A percentile compares a stretch with the other conserved stretches of the same genome.
Conservation (phyloP, 2,329 filamentous ascomycete genomes). For the Sclerotinia nivalis region DNA sequence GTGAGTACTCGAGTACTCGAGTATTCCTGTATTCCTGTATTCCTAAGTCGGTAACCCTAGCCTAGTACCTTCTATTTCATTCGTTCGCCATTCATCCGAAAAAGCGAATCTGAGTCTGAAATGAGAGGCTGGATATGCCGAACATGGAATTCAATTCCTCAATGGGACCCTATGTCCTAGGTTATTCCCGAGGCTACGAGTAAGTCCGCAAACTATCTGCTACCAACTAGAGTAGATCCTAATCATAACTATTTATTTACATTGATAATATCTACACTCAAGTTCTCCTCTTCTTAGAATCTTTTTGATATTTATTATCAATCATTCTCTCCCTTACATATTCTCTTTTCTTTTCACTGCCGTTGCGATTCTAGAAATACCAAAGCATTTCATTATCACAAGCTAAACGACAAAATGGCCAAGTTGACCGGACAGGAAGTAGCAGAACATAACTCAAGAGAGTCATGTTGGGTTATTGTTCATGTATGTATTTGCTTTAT, state of each 20-base stretch:
- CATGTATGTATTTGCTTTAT: constrained; percentile 56
- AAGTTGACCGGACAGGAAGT: constrained; percentile 56
- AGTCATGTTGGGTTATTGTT: constrained; percentile 91
- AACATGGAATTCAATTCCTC: not conserved
- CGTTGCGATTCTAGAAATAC: not conserved
- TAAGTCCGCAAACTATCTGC: not conserved
- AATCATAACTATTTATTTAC: not conserved
- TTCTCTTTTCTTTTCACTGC: not conserved
- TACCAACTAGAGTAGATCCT: too few relatives aligned
- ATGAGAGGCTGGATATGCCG: constrained; percentile 18
- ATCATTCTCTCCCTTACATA: not conserved
- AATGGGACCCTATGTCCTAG: not conserved
- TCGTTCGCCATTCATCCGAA: constrained; percentile 26
- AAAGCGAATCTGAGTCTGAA: constrained; percentile 11
- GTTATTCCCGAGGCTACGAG: constrained; percentile 15
- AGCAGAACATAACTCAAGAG: constrained; percentile 72
- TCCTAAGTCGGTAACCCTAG: not conserved
- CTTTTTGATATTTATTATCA: not conserved
- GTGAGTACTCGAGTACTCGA: too few relatives aligned
- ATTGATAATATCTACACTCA: constrained; percentile 11
- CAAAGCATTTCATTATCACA: not conserved
- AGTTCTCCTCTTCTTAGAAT: not conserved
- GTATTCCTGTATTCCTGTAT: too few relatives aligned
- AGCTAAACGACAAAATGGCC: constrained; percentile 33
- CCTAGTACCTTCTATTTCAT: not conserved